Conservation (phyloP, 2,329 filamentous ascomycete genomes). For the Stachybotrys elegans region DNA sequence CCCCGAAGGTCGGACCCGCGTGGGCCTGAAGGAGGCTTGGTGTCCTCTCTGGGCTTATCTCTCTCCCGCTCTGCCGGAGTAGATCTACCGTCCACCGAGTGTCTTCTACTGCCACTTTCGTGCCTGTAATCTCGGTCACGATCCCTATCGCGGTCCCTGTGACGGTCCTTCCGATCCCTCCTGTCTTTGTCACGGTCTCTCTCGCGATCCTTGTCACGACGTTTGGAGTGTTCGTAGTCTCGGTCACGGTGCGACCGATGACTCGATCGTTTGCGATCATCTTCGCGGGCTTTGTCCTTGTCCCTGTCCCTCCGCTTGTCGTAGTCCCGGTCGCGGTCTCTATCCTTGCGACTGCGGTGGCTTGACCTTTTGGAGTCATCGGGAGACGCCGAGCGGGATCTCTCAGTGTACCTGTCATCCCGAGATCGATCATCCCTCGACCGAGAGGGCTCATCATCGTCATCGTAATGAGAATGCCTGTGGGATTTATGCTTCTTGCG, state of each 20-base stretch:
- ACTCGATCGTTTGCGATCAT: constrained; percentile 34
- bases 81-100: constrained; percentile 16
- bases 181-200: constrained; percentile 28
- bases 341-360: constrained; percentile 58
- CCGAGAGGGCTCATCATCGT: constrained; percentile 24
- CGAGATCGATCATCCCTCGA: constrained; percentile 24
- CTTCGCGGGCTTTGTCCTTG: constrained; percentile 39
- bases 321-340: constrained; percentile 42
- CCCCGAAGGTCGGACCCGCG: constrained; percentile 35
- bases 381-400: constrained; percentile 61
- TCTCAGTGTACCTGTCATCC: constrained; percentile 42
- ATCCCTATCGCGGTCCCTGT: constrained; percentile 30
- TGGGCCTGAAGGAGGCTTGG: constrained; percentile 24
- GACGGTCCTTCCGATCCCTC: constrained; percentile 34
- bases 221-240: constrained; percentile 28
- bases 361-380: constrained; percentile 51
- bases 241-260: constrained; percentile 40
- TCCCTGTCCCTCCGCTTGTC: constrained; percentile 40
- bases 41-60: neutral
- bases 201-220: constrained; percentile 33
- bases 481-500: constrained; percentile 46
- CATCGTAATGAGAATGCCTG: constrained; percentile 33
- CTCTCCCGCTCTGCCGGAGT: neutral
- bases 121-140: constrained; percentile 28
- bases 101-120: constrained; percentile 23